Evolutionary conservation across 2,329 filamentous ascomycete genomes (phyloP), one percentile per base, ranked within the genome.

Genomic region (Diplocarpon rosae): DNA sequence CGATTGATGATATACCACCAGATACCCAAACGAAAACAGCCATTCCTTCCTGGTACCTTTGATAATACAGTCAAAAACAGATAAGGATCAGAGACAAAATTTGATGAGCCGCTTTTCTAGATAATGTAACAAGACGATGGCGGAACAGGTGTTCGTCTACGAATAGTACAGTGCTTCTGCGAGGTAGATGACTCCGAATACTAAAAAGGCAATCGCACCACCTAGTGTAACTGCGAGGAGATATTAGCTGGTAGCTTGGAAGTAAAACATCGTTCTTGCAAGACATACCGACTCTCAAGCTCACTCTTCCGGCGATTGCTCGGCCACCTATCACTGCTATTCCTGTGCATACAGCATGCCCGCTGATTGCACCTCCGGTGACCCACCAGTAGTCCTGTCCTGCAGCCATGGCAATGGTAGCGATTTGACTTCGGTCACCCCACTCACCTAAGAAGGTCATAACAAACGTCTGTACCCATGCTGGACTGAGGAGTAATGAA

Each of bases 361-460:
- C 92, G 37, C 77, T 72, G 30, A 92, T 77, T 1, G 92, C 90
- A 47, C 92, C 92, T 37, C 88, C 71, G 3, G 88, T 95, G 30
- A 98, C 92, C 85, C 88, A 95, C 90, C 90, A 96, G 65, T 96
- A 98, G 63, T 98, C 92, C 64, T 94, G 86, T 15, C 92, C 92
- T 29, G 92, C 90, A 39, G 92, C 92, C 92, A 98, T 98, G 43
- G 92, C 92, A 61, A 98, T 94, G 0, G 92, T 98, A 16, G 92
- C 92, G 59, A 98, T 96, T 68, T 98, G 92, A 62, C 86, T 94
- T 55, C 92, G 80, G 60, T 98, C 92, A 46, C 92, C 92, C 92
- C 92, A 98, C 65, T 98, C 92, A 33, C 92, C 92, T 27, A 98
- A 69, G 67, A 98, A 98, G 2, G 92, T 98, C 92, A 98, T 98